These are phyloP conservation scores for Phoma sp. DNA, from an alignment of 2,329 filamentous ascomycete genomes.

Conservation along the genomic window DNA sequence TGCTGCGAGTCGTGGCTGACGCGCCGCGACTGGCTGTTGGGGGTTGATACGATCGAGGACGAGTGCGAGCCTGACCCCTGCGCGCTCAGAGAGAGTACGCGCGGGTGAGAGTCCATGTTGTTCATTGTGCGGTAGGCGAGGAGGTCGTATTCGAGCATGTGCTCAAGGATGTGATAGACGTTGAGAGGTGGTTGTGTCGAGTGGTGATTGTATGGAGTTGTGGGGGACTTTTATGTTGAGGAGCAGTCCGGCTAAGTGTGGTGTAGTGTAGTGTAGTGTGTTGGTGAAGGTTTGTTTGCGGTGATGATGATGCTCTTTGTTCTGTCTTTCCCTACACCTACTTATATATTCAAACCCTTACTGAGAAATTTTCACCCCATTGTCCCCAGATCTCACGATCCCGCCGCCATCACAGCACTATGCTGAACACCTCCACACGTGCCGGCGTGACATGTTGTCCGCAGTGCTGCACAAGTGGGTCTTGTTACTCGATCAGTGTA, in stretches of 20 bases:
- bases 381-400: slow-evolving; percentile 18
- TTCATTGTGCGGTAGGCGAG: slow-evolving; percentile 23
- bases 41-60: slow-evolving; percentile 18
- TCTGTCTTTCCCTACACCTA: not conserved
- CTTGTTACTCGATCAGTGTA: slow-evolving; percentile 6
- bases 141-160: slow-evolving; percentile 11
- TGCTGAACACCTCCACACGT: not conserved
- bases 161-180: not conserved
- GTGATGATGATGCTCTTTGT: slow-evolving; percentile 7
- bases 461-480: slow-evolving; percentile 10
- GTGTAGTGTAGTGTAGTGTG: not conserved
- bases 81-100: slow-evolving; percentile 27
- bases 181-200: too few relatives aligned
- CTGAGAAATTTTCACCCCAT: slow-evolving; percentile 12
- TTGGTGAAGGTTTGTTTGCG: slow-evolving; percentile 4
- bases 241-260: not conserved
- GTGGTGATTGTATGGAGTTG: not conserved
- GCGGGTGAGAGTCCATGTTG: slow-evolving; percentile 30
- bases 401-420: slow-evolving; percentile 9
- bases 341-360: slow-evolving; percentile 5
- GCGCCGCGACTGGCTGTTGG: slow-evolving; percentile 21
- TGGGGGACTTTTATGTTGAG: too few relatives aligned
- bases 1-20: slow-evolving; percentile 28
- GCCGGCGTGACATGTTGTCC: not conserved
- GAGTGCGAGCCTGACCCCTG: slow-evolving; percentile 3